Evolutionary conservation across 2,329 filamentous ascomycete genomes (phyloP).

Genomic region (Monosporascus sp.): DNA sequence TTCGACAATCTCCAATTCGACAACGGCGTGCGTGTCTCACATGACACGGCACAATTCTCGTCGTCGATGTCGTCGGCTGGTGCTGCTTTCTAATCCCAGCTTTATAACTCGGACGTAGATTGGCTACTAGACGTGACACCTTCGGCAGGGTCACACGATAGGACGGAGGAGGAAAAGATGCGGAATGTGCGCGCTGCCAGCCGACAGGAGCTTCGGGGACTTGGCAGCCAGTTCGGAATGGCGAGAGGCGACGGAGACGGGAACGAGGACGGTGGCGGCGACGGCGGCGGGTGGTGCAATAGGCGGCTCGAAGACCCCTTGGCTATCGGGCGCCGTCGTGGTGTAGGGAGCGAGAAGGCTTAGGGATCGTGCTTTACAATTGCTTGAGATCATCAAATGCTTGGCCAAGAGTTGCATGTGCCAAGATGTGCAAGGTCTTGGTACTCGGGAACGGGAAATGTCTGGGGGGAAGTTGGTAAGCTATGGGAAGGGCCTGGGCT

Average conservation of each 20-base stretch:
- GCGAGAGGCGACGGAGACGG: too few relatives aligned
- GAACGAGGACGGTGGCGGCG: not conserved
- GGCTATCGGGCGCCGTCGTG: not conserved
- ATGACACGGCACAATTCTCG: slow-evolving; percentile 24
- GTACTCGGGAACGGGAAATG: not conserved
- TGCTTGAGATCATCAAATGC: not conserved
- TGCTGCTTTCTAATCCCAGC: not conserved
- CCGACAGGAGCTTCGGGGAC: not conserved
- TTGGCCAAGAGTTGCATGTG: slow-evolving; percentile 1
- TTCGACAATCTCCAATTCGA: slow-evolving; percentile 24
- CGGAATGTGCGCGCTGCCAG: not conserved
- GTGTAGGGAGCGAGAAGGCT: not conserved
- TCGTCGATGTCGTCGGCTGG: slow-evolving; percentile 5
- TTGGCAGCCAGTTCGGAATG: too few relatives aligned
- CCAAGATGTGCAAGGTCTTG: not conserved
- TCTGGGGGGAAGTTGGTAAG: not conserved
- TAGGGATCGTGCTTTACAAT: not conserved
- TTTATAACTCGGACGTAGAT: not conserved
- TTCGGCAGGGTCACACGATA: not conserved
- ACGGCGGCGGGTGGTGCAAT: not conserved
- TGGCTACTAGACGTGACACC: not conserved
- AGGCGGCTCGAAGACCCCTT: too few relatives aligned
- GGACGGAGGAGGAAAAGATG: not conserved
- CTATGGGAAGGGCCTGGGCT: not conserved
- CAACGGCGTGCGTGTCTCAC: slow-evolving; percentile 23